Percentiles rank a stretch among this genome's conserved stretches.
phyloP scores from a whole-genome alignment of 192 early-diverging fungal genomes.

The Podila horticola region DNA sequence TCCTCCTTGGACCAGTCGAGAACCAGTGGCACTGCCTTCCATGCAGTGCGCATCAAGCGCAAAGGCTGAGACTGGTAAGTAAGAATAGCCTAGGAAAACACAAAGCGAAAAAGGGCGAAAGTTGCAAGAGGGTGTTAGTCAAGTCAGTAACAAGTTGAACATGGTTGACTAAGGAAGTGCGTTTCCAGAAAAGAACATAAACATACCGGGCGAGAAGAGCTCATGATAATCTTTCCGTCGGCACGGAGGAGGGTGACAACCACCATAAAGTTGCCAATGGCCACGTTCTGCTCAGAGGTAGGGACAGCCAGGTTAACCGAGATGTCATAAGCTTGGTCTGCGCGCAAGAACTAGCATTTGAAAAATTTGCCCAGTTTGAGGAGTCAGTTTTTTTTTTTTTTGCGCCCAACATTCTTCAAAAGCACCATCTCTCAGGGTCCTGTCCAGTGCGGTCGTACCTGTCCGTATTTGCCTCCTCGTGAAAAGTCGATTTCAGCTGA shows the following conservation, averaged over 20 bases:
- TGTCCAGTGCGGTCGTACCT: constrained; percentile 9
- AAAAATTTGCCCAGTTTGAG: no score
- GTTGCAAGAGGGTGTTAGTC: neutral
- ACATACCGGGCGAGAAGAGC: constrained; percentile 60
- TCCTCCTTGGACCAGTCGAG: constrained; percentile 55
- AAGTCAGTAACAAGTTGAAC: no score
- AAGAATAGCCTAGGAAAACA: constrained; percentile 52
- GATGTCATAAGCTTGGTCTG: constrained; percentile 56
- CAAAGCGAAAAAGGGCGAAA: neutral
- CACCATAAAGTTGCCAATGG: constrained; percentile 50
- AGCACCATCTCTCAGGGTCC: no score
- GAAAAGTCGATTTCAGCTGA: constrained; percentile 52
- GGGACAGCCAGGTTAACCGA: constrained; percentile 54
- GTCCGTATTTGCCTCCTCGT: constrained; percentile 36
- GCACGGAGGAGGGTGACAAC: constrained; percentile 19
- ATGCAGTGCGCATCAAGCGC: constrained; percentile 51
- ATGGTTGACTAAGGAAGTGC: neutral
- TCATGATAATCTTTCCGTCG: constrained; percentile 49
- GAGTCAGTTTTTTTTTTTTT: neutral
- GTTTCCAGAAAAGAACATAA: constrained; percentile 22
- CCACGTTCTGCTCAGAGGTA: constrained; percentile 52
- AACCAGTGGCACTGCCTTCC: constrained; percentile 53
- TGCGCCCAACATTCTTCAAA: neutral
- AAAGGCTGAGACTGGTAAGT: constrained; percentile 52
- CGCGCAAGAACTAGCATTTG: constrained; percentile 38